A percentile compares a stretch with the other conserved stretches of the same genome.
Evolutionary conservation across 2,329 filamentous ascomycete genomes (phyloP).

Genomic region (Trichoderma aggressivum): DNA sequence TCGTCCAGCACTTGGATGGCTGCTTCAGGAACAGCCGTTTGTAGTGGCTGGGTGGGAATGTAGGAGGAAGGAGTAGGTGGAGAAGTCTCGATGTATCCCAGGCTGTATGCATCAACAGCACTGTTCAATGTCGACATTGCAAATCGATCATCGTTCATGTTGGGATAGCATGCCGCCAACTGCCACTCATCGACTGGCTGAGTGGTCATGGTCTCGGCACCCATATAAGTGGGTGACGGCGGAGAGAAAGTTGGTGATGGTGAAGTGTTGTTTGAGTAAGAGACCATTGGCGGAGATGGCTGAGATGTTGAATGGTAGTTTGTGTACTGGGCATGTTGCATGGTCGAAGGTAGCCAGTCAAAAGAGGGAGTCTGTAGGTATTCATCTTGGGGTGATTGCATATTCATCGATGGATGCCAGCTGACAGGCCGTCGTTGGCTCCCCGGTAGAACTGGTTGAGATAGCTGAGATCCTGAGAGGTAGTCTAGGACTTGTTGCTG

Average conservation of each 20-base stretch:
- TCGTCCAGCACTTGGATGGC: conserved; percentile 49
- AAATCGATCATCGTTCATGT: conserved; percentile 22
- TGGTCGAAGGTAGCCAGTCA: conserved; percentile 36
- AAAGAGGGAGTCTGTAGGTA: conserved; percentile 39
- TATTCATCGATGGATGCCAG: conserved; percentile 68
- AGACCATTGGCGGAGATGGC: conserved; percentile 49
- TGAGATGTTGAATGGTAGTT: conserved; percentile 42
- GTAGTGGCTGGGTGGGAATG: conserved; percentile 46
- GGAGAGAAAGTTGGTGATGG: conserved; percentile 55
- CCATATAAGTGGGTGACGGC: conserved; percentile 45
- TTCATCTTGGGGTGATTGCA: conserved; percentile 38
- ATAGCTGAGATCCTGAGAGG: conserved; percentile 20
- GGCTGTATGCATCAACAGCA: conserved; percentile 28
- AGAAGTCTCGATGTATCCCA: conserved; percentile 47
- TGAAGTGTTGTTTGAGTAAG: conserved; percentile 58
- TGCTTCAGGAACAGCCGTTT: conserved; percentile 48
- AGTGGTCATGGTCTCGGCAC: conserved; percentile 39
- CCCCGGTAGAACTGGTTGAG: conserved; percentile 10
- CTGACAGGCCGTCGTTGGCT: conserved; percentile 59
- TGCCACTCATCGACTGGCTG: conserved; percentile 40
- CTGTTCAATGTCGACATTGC: conserved; percentile 28
- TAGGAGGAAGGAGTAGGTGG: conserved; percentile 61
- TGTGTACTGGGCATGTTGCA: conserved; percentile 42
- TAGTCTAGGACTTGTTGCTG: conserved; percentile 46
- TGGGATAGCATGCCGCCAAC: conserved; percentile 29